These are phyloP conservation scores for Halteria grandinella DNA, from an alignment of 73 alveolate species.

Conservation along the genomic window DNA sequence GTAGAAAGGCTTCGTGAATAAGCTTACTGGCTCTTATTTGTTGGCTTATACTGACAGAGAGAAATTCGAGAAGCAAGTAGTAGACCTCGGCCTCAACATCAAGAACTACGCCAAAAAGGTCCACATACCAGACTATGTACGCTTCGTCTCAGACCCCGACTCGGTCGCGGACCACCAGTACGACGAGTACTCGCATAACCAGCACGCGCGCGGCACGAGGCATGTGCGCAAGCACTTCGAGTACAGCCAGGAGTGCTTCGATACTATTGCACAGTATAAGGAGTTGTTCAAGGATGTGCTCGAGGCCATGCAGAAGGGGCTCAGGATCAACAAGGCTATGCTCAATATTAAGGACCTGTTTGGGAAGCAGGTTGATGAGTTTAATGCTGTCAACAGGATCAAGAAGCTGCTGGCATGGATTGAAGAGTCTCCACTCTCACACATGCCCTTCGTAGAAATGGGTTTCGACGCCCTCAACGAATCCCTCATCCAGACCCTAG, in stretches of 20 bases:
- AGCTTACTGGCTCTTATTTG: constrained; percentile 42
- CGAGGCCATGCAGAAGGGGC: constrained; percentile 9
- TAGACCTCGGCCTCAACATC: constrained; percentile 64
- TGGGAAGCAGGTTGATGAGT: constrained; percentile 12
- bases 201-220: constrained; percentile 28
- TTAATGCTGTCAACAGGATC: constrained; percentile 1
- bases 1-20: constrained; percentile 12
- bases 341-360: constrained; percentile 28
- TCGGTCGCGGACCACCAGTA: not conserved
- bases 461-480: constrained; percentile 50
- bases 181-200: constrained; percentile 6
- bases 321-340: constrained; percentile 31
- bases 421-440: constrained; percentile 14
- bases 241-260: constrained; percentile 53
- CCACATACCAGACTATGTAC: constrained; percentile 54
- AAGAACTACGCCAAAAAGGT: constrained; percentile 55
- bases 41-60: constrained; percentile 14
- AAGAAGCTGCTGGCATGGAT: constrained; percentile 43
- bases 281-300: constrained; percentile 22
- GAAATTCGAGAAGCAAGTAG: constrained; percentile 22
- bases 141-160: constrained; percentile 13
- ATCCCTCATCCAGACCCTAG: not conserved
- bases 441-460: constrained; percentile 50
- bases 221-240: constrained; percentile 55
- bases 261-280: constrained; percentile 36